Percentiles rank a stretch among this genome's conserved stretches.
Conservation (phyloP, 768 basidiomycete genomes). For the Tricholoma sp. region DNA sequence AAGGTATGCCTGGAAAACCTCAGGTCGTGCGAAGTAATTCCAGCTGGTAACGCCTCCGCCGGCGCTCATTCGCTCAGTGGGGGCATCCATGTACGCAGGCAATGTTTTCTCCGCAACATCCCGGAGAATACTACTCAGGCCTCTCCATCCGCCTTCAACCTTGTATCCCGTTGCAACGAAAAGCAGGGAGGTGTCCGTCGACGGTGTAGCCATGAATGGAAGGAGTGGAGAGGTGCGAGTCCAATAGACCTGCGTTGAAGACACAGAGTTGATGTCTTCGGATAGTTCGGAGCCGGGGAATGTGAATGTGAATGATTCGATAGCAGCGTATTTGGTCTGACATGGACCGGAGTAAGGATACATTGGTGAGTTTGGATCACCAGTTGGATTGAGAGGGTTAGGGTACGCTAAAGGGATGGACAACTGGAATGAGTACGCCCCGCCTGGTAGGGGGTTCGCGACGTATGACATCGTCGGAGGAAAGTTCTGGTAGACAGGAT, state of each 20-base stretch:
- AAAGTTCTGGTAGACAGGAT: constrained; percentile 16
- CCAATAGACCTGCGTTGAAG: constrained; percentile 13
- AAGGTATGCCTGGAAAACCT: constrained; percentile 16
- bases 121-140: neutral
- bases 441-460: constrained; percentile 11
- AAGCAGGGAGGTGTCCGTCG: constrained; percentile 5
- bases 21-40: constrained; percentile 13
- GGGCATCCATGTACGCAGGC: constrained; percentile 10
- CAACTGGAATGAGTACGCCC: constrained; percentile 12
- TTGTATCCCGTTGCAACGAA: constrained; percentile 9
- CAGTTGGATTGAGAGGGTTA: constrained; percentile 15
- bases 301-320: constrained; percentile 17
- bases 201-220: constrained; percentile 12
- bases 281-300: constrained; percentile 7
- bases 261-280: constrained; percentile 2
- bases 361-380: constrained; percentile 9
- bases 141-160: constrained; percentile 3
- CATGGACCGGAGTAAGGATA: constrained; percentile 10
- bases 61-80: neutral
- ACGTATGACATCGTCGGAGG: constrained; percentile 4
- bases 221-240: constrained; percentile 11
- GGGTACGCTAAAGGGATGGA: constrained; percentile 16
- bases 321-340: constrained; percentile 14
- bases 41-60: constrained; percentile 5
- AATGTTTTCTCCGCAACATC: constrained; percentile 7